phyloP scores from a whole-genome alignment of 805 yeast species.

The Ogataea sp. region DNA sequence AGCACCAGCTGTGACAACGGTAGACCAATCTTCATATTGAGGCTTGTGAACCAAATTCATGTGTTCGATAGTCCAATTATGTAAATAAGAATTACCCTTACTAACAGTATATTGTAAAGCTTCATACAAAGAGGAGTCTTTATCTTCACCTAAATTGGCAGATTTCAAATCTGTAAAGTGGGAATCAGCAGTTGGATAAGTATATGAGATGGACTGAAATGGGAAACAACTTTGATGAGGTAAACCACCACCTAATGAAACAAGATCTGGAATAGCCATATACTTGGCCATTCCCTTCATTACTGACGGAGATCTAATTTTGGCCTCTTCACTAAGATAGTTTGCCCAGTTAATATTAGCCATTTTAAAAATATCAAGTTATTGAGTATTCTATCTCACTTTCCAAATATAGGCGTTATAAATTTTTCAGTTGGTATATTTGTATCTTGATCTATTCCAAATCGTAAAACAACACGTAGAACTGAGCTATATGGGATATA shows the following conservation, averaged over 20 bases:
- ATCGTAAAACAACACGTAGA: too few species aligned
- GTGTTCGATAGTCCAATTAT: slow-evolving; percentile 34
- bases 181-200: slow-evolving; percentile 31
- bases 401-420: too few species aligned
- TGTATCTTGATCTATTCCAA: too few species aligned
- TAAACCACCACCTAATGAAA: slow-evolving; percentile 50
- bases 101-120: slow-evolving; percentile 45
- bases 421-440: too few species aligned
- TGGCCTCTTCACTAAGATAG: slow-evolving; percentile 19
- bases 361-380: too few species aligned
- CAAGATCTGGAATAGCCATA: slow-evolving; percentile 21
- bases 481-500: too few species aligned
- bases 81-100: slow-evolving; percentile 37
- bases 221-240: slow-evolving; percentile 49
- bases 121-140: slow-evolving; percentile 29
- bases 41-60: slow-evolving; percentile 34
- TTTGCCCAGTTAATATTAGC: slow-evolving; percentile 17
- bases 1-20: slow-evolving; percentile 69
- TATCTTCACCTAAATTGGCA: slow-evolving; percentile 15
- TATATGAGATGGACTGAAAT: slow-evolving; percentile 23
- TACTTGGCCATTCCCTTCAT: slow-evolving; percentile 16
- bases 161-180: slow-evolving; percentile 33
- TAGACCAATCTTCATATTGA: slow-evolving; percentile 58
- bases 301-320: slow-evolving; percentile 19
- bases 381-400: too few species aligned